These are phyloP conservation scores for Paramecium sonneborni DNA, from an alignment of 73 alveolate species.

Conservation along the genomic window DNA sequence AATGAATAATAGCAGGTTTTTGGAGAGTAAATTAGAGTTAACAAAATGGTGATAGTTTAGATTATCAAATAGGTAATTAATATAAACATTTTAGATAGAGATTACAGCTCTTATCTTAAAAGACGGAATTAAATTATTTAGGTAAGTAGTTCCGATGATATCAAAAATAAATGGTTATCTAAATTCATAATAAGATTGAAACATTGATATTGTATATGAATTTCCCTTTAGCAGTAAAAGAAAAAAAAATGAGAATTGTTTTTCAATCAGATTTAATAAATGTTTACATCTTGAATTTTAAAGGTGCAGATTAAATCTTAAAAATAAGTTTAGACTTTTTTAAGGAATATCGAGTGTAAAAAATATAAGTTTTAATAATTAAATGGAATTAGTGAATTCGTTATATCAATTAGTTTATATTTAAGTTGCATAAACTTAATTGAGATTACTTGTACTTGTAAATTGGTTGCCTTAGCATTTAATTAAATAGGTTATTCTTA, in stretches of 20 bases:
- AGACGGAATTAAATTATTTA: conserved; percentile 76
- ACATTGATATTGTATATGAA: conserved; percentile 83
- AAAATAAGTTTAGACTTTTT: conserved; percentile 84
- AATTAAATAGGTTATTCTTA: not conserved
- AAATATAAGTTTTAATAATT: conserved; percentile 79
- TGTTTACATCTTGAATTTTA: conserved; percentile 82
- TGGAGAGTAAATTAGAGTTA: not conserved
- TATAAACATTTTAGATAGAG: too few relatives aligned
- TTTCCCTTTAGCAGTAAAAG: conserved; percentile 91
- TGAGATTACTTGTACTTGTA: not conserved
- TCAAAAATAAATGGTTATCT: conserved; percentile 79
- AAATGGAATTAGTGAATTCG: conserved; percentile 72
- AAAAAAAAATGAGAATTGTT: conserved; percentile 93
- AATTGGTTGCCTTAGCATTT: conserved; percentile 49
- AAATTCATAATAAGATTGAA: conserved; percentile 72
- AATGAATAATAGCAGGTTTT: not conserved
- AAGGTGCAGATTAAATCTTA: conserved; percentile 97
- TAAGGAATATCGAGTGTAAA: too few relatives aligned
- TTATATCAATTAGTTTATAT: conserved; percentile 28
- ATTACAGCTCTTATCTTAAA: conserved; percentile 80
- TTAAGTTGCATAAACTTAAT: not conserved
- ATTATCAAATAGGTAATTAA: too few relatives aligned
- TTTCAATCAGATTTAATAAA: conserved; percentile 72
- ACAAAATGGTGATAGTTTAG: too few relatives aligned
- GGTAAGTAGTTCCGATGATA: conserved; percentile 95